Evolutionary conservation across 1,284 basidiomycete species (phyloP), one percentile per base, ranked within the genome.

Genomic region (Naganishia sp.): DNA sequence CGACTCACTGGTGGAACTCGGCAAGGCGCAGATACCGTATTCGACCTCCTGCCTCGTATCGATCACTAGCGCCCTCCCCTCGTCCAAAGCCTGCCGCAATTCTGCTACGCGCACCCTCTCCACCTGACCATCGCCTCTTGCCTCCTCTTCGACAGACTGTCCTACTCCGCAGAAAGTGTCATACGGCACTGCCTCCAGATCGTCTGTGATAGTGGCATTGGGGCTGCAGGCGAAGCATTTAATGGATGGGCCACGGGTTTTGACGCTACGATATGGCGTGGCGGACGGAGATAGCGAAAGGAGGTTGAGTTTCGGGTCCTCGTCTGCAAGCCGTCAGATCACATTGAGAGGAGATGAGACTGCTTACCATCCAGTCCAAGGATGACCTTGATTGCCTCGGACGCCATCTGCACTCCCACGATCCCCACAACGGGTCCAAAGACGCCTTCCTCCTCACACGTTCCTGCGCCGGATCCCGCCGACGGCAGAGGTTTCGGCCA

Each of bases 381-480:
- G 15, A 96, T 80, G 35, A 95, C 83, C 76, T 91, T 93, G 75
- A 98, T 87, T 1, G 91, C 85, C 77, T 97, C 94, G 17, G 91
- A 77, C 0, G 94, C 96, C 83, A 98, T 95, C 72, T 94, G 81
- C 56, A 87, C 89, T 10, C 96, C 96, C 31, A 99, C 90, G 23
- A 94, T 82, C 0, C 96, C 96, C 0, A 92, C 94, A 0, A 97
- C 89, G 0, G 85, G 86, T 0, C 95, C 95, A 49, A 98, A 81
- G 2, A 99, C 90, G 2, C 96, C 96, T 15, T 89, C 85, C 75
- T 98, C 94, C 71, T 90, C 91, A 73, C 96, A 99, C 15, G 87
- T 87, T 6, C 88, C 89, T 2, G 85, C 81, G 17, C 49, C 53
- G 5, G 49, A 17, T 0, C 83, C 83, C 67, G 86, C 85, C 47